Conservation (phyloP, 192 early-diverging fungal species). For the Phycomyces nitens region DNA sequence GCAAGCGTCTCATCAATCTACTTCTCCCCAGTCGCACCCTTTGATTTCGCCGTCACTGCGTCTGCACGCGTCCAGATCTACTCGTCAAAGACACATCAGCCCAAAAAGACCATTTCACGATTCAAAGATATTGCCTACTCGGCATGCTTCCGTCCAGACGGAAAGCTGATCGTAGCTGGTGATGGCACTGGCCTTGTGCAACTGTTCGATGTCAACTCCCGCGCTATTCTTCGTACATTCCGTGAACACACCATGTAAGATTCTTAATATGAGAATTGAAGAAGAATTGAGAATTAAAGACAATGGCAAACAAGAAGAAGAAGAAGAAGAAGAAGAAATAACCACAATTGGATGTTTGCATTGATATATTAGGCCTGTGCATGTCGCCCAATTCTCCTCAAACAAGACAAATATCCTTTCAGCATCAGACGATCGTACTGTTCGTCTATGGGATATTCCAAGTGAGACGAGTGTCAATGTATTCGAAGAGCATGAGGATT, state of each 20-base stretch:
- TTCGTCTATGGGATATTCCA: conserved; percentile 93
- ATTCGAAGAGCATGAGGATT: conserved; percentile 87
- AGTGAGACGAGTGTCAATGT: conserved; percentile 61
- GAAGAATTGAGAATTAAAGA: not conserved
- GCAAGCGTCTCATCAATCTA: conserved; percentile 78
- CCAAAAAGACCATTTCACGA: conserved; percentile 89
- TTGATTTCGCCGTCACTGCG: conserved; percentile 88
- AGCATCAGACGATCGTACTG: conserved; percentile 89
- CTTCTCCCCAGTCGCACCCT: conserved; percentile 75
- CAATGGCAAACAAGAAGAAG: too few relatives aligned
- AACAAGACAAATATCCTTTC: conserved; percentile 81
- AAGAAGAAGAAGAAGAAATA: too few relatives aligned
- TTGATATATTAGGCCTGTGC: conserved; percentile 59
- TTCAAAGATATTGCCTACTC: conserved; percentile 87
- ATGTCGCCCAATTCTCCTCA: conserved; percentile 75
- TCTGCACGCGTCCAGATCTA: conserved; percentile 93
- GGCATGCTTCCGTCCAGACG: conserved; percentile 78
- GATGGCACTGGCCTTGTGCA: conserved; percentile 88
- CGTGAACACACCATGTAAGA: conserved; percentile 54
- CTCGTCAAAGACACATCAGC: conserved; percentile 71
- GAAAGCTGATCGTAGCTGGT: conserved; percentile 89
- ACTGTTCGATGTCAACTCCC: conserved; percentile 64
- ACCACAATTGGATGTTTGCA: too few relatives aligned
- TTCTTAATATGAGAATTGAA: conserved; percentile 1
- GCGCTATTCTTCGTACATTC: conserved; percentile 67